Evolutionary conservation across 768 basidiomycete species (phyloP), one percentile per base, ranked within the genome.

Genomic region (Tylopilus vinaceipallidus): DNA sequence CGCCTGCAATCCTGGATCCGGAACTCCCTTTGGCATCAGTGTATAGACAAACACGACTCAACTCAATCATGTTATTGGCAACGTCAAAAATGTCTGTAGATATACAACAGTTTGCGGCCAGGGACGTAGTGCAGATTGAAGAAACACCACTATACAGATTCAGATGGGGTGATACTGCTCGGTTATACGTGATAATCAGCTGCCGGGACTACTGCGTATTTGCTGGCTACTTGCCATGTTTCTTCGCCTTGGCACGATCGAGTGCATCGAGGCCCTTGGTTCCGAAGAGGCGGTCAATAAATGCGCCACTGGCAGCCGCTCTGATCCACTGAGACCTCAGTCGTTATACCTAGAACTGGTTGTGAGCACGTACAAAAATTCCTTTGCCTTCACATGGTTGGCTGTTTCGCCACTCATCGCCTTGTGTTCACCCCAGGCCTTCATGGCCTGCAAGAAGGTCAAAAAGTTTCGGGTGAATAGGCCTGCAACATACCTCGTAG

Each of bases 351-450:
- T 20, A 17, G 16, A 14, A 33, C 7, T 30, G 49, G n/a, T n/a
- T 6, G 63, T 16, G 20, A 11, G 77, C 74, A 82, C 48, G 47
- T 79, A 58, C 66, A 57, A 0, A 23, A 62, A 0, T 42, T 84
- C 76, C 70, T 85, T 86, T 17, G 81, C 81, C 60, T 71, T 72
- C 8, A 63, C 75, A 61, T 88, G 86, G 42, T 24, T 64, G 14
- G 51, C 59, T 4, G 79, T 74, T 56, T 75, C 54, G 34, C 86
- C 87, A 23, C 83, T 71, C 33, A 43, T 60, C 32, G 47, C 72
- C 23, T 58, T 41, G 66, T 88, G 86, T 0, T 80, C 55, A 55
- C 86, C 75, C 60, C 79, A 88, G 1, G 80, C 76, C 62, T 84
- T 86, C 40, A 75, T 76, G 48, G 85, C 85, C 83, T 82, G 50